Evolutionary conservation across 805 yeast species (phyloP).

Genomic region (Candida quercuum): DNA sequence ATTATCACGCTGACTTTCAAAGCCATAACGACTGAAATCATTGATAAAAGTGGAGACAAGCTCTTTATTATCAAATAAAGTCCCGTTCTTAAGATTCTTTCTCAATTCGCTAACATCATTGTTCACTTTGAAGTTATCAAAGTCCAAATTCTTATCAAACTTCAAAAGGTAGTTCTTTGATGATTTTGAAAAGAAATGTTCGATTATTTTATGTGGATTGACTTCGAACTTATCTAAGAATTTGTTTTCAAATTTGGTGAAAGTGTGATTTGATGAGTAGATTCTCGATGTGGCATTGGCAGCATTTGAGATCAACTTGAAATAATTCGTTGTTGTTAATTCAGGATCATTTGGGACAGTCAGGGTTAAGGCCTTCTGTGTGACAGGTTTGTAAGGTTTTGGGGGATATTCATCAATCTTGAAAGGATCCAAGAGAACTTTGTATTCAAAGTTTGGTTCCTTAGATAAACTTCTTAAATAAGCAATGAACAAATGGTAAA

Average conservation of each 20-base stretch:
- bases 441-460: slow-evolving; percentile 27
- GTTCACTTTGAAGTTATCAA: slow-evolving; percentile 24
- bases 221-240: slow-evolving; percentile 35
- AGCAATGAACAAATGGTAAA: slow-evolving; percentile 28
- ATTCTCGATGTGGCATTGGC: slow-evolving; percentile 30
- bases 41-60: slow-evolving; percentile 22
- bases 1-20: slow-evolving; percentile 16
- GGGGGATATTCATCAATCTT: slow-evolving; percentile 30
- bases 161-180: slow-evolving; percentile 29
- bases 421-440: slow-evolving; percentile 27
- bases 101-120: slow-evolving; percentile 18
- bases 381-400: slow-evolving; percentile 25
- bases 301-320: slow-evolving; percentile 29
- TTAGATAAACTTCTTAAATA: slow-evolving; percentile 27
- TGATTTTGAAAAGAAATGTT: slow-evolving; percentile 29
- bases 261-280: slow-evolving; percentile 27
- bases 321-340: slow-evolving; percentile 23
- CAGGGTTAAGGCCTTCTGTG: slow-evolving; percentile 30
- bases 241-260: slow-evolving; percentile 34
- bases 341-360: slow-evolving; percentile 26
- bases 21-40: slow-evolving; percentile 22
- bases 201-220: slow-evolving; percentile 31
- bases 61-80: slow-evolving; percentile 20
- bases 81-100: slow-evolving; percentile 19
- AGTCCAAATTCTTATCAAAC: slow-evolving; percentile 27